These are phyloP conservation scores for Colletotrichum salicis DNA, from an alignment of 2,329 filamentous ascomycete species.

Conservation along the genomic window DNA sequence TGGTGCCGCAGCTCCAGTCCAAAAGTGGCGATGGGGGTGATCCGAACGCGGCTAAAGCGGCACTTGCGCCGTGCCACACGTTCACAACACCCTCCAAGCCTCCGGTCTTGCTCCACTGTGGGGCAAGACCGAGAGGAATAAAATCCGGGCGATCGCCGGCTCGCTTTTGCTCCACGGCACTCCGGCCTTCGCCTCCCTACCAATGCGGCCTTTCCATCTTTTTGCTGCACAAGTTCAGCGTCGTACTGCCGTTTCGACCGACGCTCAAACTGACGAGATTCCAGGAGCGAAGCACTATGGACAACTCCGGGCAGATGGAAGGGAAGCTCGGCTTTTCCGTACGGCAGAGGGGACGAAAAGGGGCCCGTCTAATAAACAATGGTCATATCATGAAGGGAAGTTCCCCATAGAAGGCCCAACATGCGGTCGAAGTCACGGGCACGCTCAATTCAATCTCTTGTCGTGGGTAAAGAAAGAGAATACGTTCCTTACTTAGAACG, in stretches of 20 bases:
- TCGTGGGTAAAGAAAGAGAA: neutral
- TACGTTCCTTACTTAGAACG: neutral
- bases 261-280: neutral
- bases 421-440: neutral
- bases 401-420: neutral
- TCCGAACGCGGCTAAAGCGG: conserved; percentile 14
- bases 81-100: too few species aligned
- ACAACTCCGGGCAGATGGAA: neutral
- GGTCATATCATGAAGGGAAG: conserved; percentile 4
- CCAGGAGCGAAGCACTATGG: neutral
- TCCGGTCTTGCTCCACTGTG: conserved; percentile 4
- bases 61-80: neutral
- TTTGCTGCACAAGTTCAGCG: neutral
- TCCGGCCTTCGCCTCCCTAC: neutral
- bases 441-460: neutral
- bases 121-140: conserved; percentile 20
- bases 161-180: conserved; percentile 15
- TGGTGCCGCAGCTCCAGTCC: neutral
- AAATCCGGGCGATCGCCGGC: conserved; percentile 2
- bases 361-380: neutral
- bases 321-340: neutral
- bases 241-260: neutral
- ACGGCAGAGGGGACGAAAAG: neutral
- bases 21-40: neutral
- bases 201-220: neutral